These are phyloP conservation scores for Rhynchospora pubera DNA, from an alignment of 176 grass and related monocot genomes.

Conservation along the genomic window DNA sequence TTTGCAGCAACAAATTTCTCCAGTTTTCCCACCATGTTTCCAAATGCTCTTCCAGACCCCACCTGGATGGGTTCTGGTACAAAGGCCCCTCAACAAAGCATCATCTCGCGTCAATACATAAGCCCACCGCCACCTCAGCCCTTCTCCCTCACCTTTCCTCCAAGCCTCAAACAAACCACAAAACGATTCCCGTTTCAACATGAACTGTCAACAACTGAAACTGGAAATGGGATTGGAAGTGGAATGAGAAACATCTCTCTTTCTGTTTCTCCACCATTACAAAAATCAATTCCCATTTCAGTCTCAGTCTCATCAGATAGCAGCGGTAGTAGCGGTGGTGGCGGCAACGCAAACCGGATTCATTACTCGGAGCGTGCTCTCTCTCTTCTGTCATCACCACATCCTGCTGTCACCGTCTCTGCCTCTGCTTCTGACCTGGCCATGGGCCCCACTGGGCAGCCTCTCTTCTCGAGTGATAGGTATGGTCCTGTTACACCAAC, in stretches of 20 bases:
- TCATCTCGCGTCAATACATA: slow-evolving; percentile 11
- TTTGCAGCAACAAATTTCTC: slow-evolving; percentile 33
- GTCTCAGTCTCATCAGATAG: slow-evolving; percentile 19
- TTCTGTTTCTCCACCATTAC: background rate
- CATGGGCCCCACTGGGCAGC: slow-evolving; percentile 20
- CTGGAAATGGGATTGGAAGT: background rate
- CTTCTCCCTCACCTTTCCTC: slow-evolving; percentile 49
- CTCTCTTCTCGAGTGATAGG: slow-evolving; percentile 8
- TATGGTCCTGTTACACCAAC: background rate
- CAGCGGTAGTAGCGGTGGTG: slow-evolving; percentile 15
- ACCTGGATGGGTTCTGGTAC: slow-evolving; percentile 15
- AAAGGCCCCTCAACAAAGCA: slow-evolving; percentile 1
- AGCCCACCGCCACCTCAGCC: slow-evolving; percentile 14
- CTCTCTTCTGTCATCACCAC: slow-evolving; percentile 96
- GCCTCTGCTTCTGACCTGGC: slow-evolving; percentile 22
- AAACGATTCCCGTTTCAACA: slow-evolving; percentile 37
- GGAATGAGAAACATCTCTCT: background rate
- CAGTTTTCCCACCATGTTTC: slow-evolving; percentile 18
- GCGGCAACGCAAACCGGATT: slow-evolving; percentile 10
- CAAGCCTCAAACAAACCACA: slow-evolving; percentile 15
- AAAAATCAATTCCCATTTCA: slow-evolving; percentile 9
- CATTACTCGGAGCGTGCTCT: slow-evolving; percentile 72
- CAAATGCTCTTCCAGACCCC: background rate
- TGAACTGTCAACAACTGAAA: slow-evolving; percentile 10
- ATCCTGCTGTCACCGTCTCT: slow-evolving; percentile 24